These are phyloP conservation scores for Hericium rajendrae DNA, from an alignment of 768 basidiomycete genomes.

Conservation along the genomic window DNA sequence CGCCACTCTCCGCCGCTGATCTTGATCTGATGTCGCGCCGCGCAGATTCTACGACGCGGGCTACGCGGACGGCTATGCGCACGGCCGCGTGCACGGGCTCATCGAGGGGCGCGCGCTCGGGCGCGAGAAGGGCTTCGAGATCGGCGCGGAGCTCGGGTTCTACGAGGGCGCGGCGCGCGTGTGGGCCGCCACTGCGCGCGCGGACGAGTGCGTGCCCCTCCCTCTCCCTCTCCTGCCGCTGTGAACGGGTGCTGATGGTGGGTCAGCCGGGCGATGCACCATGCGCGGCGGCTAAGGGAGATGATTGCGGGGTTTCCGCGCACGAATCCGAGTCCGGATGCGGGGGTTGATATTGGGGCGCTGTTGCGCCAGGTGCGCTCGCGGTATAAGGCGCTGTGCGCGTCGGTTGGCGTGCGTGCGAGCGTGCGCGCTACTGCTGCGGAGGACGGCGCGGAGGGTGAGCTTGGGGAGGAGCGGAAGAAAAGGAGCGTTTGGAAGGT, in stretches of 20 bases:
- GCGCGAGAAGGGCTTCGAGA: constrained; percentile 83
- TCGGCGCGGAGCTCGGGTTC: constrained; percentile 96
- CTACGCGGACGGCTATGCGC: constrained; percentile 66
- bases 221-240: neutral
- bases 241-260: neutral
- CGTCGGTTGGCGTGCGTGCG: constrained; percentile 63
- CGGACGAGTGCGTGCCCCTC: constrained; percentile 36
- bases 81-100: constrained; percentile 82
- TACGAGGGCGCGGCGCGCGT: constrained; percentile 78
- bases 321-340: constrained; percentile 52
- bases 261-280: constrained; percentile 46
- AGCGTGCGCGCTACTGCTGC: constrained; percentile 13
- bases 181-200: constrained; percentile 43
- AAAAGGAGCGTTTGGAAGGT: neutral
- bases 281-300: constrained; percentile 60
- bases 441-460: neutral
- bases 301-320: constrained; percentile 70
- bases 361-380: constrained; percentile 81
- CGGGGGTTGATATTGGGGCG: constrained; percentile 59
- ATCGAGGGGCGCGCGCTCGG: constrained; percentile 89
- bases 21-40: neutral
- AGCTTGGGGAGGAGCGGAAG: neutral
- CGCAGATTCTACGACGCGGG: constrained; percentile 74
- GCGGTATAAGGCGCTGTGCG: constrained; percentile 79
- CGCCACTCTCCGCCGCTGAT: neutral